Conservation (phyloP, 2,329 filamentous ascomycete species). For the Aspergillus chevalieri region DNA sequence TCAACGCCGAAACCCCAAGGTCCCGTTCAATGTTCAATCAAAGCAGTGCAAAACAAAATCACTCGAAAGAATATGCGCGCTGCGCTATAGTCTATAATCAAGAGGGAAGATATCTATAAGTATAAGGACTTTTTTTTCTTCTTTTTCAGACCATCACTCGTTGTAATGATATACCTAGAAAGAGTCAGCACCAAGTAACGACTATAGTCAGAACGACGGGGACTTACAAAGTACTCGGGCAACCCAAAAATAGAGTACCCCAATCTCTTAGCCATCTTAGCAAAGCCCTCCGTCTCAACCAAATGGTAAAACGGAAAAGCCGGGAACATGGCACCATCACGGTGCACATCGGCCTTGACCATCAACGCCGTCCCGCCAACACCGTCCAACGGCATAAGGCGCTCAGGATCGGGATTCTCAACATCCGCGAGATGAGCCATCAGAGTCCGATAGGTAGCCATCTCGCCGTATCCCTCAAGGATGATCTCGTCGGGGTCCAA, state of each 20-base stretch:
- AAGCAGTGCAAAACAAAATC: background rate
- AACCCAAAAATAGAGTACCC: conserved; percentile 83
- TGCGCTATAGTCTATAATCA: conserved; percentile 3
- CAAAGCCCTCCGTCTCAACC: conserved; percentile 96
- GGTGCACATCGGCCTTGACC: conserved; percentile 93
- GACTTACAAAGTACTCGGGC: conserved; percentile 87
- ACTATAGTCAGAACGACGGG: background rate
- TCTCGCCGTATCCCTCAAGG: conserved; percentile 85
- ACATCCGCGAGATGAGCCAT: conserved; percentile 74
- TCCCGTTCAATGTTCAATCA: background rate
- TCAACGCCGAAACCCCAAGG: background rate
- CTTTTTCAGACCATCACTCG: conserved; percentile 50
- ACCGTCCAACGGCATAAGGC: conserved; percentile 74
- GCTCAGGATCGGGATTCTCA: conserved; percentile 50
- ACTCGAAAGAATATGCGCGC: conserved; percentile 2
- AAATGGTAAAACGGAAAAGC: conserved; percentile 93
- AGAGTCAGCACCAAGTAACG: conserved; percentile 3
- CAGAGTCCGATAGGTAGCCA: conserved; percentile 83
- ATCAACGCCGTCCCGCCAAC: conserved; percentile 88
- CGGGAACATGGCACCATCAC: conserved; percentile 97
- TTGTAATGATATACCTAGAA: conserved; percentile 81
- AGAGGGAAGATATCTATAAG: background rate
- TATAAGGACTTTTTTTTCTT: background rate
- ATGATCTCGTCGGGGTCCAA: conserved; percentile 92
- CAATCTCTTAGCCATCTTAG: conserved; percentile 87